Base-by-base conservation (phyloP, 257 asterid species). In the Salvia rosmarinus region DNA sequence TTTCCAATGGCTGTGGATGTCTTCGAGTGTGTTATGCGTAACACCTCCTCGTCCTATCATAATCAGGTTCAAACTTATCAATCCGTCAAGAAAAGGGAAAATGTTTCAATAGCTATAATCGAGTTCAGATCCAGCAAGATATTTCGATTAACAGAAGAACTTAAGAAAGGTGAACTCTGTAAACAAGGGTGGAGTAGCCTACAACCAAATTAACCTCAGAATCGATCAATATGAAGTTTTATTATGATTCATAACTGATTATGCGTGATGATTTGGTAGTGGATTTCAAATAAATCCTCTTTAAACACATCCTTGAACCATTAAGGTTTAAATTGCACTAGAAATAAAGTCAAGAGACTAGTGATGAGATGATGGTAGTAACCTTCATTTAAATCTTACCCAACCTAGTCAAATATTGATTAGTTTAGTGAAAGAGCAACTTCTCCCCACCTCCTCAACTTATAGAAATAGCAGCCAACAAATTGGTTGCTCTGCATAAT, bases 1-100 rank as follows among this genome's bases (percentile, higher is more conserved):
- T 80, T 79, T 93, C 97, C 98, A 93, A 74, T 93, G 88, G 82
- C 66, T 83, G 77, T 90, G 96, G 68, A 93, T 83, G 75, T 93
- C 98, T 70, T 85, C 95, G 70, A 93, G 90, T 79, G 81, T 84
- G 86, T 90, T 90, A 72, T 93, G 98, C 1, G 97, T 90, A 56
- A 93, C 98, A 62, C 98, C 98, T 78, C 95, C 98, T 71, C 77
- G 85, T 28, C 98, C 97, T 87, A 40, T 28, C 68, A 77, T 49
- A 20, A 77, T 35, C 60, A 56, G 52, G 63, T 52, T 20, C 20
- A 61, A 30, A 30, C 10, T 46, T 59, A 42, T 51, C 59, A 67
- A 46, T 28, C 21, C 71, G 56, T n/a, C 68, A 44, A 4, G 60
- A 40, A 42, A 28, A 72, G 9, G 43, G 9, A 50, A 67, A 57